phyloP scores from a whole-genome alignment of 148 eudicot species.

The Fagopyrum tataricum region DNA sequence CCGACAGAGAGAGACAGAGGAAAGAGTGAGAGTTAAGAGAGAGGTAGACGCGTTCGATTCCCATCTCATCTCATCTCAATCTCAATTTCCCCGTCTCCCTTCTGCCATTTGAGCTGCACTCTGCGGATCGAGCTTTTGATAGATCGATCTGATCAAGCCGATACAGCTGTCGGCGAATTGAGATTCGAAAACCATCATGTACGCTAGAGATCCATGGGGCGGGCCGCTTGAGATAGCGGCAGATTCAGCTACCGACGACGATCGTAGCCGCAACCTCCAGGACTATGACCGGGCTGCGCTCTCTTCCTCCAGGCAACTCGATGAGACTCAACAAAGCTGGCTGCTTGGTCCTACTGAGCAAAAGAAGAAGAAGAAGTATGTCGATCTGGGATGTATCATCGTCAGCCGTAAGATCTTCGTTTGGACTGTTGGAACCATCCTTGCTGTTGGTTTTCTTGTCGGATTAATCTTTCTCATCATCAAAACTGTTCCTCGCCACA shows the following conservation, averaged over 20 bases:
- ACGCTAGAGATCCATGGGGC: conserved; percentile 97
- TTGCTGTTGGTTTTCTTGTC: conserved; percentile 46
- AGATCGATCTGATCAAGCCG: not conserved
- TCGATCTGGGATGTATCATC: conserved; percentile 85
- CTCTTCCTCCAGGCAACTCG: conserved; percentile 49
- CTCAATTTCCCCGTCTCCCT: not conserved
- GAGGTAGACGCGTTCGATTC: not conserved
- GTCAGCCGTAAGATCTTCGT: conserved; percentile 74
- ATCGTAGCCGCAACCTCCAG: conserved; percentile 72
- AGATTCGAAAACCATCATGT: conserved; percentile 34
- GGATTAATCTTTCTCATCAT: conserved; percentile 59
- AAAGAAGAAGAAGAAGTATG: conserved; percentile 87
- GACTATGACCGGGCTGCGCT: conserved; percentile 85
- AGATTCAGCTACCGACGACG: conserved; percentile 91
- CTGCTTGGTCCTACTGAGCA: conserved; percentile 74
- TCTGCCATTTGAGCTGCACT: not conserved
- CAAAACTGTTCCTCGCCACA: conserved; percentile 59
- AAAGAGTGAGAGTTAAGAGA: not conserved
- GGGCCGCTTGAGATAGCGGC: conserved; percentile 84
- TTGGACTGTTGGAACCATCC: conserved; percentile 61
- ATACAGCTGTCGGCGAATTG: not conserved
- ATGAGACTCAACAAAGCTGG: conserved; percentile 99
- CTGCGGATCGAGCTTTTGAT: not conserved
- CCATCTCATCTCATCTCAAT: not conserved
- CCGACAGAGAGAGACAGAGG: not conserved